phyloP scores from a whole-genome alignment of 2,329 filamentous ascomycete species.

The Exophiala calicioides region DNA sequence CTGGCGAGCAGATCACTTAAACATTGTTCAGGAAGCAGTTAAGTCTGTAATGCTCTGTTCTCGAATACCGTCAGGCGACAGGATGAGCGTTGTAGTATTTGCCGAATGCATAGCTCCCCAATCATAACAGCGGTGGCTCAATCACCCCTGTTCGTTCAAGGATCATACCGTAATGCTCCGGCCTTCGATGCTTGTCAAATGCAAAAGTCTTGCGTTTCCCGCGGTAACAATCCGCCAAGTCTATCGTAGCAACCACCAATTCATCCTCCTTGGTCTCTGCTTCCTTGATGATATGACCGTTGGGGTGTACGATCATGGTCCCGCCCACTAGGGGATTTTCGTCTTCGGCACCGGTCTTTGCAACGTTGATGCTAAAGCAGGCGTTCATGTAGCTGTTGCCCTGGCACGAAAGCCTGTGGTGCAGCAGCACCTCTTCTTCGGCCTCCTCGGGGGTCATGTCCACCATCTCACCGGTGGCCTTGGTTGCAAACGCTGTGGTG shows the following conservation, averaged over 20 bases:
- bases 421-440: constrained; percentile 40
- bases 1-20: background rate
- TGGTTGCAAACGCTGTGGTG: constrained; percentile 50
- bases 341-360: constrained; percentile 54
- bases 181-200: constrained; percentile 34
- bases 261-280: constrained; percentile 51
- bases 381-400: constrained; percentile 55
- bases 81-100: too few species aligned
- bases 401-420: constrained; percentile 55
- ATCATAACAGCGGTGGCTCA: constrained; percentile 39
- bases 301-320: constrained; percentile 49
- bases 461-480: constrained; percentile 30
- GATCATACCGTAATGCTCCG: constrained; percentile 34
- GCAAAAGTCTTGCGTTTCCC: constrained; percentile 42
- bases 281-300: constrained; percentile 53
- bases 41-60: background rate
- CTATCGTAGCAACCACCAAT: constrained; percentile 52
- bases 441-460: constrained; percentile 36
- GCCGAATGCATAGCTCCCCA: background rate
- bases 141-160: constrained; percentile 33
- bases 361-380: constrained; percentile 53
- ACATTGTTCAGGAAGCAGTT: too few species aligned
- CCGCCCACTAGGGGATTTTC: constrained; percentile 52
- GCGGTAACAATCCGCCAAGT: constrained; percentile 49
- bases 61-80: too few species aligned